Evolutionary conservation across 140 eudicot genomes (phyloP), one percentile per base, ranked within the genome.

Genomic region (Ambrosia hybrid): DNA sequence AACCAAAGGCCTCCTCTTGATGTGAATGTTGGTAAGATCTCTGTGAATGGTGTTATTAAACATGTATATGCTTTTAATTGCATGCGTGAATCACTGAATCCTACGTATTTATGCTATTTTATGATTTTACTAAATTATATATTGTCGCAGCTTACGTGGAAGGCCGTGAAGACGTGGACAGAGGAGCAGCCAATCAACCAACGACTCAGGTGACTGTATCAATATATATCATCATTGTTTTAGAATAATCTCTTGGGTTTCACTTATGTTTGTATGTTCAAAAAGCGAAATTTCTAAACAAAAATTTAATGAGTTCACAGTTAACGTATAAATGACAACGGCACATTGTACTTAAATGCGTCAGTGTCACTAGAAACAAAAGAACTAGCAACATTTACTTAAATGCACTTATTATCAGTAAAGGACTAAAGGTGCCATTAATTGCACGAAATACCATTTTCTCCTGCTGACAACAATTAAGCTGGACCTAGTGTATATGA

Each of bases 1-100:
- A 90, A 70, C 68, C 88, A 85, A 76, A 87, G 95, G 76, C 91
- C 86, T 17, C 80, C 86, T 4, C 87, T 90, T 70, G 96, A 90
- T 63, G 95, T 87, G 67, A 90, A 90, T 83, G 81, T 87, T 76
- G 96, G 96, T 90, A 77, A 73, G 95, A 77, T 48, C 52, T 13
- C 12, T 51, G 4, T 62, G 17, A 26, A 73, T 72, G 30, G n/a
- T 49, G 34, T 49, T 53, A 46, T 37, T 60, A 37, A 39, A 37
- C 21, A 37, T 64, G 69, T 15, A 46, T 46, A 46, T 46, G 51
- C 10, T 8, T 46, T 46, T 5, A 46, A 46, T 6, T 8, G 12
- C 7, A 38, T 33, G 21, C 73, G 51, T 36, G 10, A 6, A 13
- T 11, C 67, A 63, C 45, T 36, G 10, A 6, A 13, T 11, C 67